Evolutionary conservation across 805 yeast genomes (phyloP).

Genomic region (Kluyveromyces lactis): DNA sequence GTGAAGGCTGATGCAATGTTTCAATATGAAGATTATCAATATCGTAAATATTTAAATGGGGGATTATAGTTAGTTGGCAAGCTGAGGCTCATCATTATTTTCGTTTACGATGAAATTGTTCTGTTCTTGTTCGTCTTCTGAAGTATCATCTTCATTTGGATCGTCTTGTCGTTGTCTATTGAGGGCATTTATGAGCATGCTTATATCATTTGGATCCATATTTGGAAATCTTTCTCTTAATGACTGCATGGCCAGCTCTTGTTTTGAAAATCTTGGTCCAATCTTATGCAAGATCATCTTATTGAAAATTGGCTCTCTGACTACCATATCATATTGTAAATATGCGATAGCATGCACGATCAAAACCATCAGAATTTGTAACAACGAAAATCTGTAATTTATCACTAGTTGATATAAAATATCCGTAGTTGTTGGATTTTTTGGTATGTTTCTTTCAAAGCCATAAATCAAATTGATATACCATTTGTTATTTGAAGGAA

Average conservation of each 20-base stretch:
- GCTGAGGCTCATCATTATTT: no score
- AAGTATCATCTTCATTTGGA: slow-evolving; percentile 11
- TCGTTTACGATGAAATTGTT: no score
- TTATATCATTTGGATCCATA: slow-evolving; percentile 16
- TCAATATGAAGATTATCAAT: no score
- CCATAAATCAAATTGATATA: slow-evolving; percentile 24
- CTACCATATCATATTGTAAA: slow-evolving; percentile 63
- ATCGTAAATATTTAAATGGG: no score
- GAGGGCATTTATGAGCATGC: not conserved
- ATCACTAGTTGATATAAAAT: slow-evolving; percentile 12
- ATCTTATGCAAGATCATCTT: slow-evolving; percentile 50
- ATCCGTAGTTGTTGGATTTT: slow-evolving; percentile 5
- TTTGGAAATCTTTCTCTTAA: slow-evolving; percentile 25
- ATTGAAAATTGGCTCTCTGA: slow-evolving; percentile 58
- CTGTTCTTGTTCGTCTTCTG: slow-evolving; percentile 3
- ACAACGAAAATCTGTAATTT: slow-evolving; percentile 21
- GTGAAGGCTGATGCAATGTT: no score
- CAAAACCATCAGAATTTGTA: slow-evolving; percentile 34
- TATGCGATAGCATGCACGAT: slow-evolving; percentile 39
- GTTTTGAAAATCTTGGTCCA: slow-evolving; percentile 36
- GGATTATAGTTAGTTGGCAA: no score
- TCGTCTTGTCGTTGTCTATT: slow-evolving; percentile 7
- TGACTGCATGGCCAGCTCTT: slow-evolving; percentile 22
- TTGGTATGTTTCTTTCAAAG: slow-evolving; percentile 10
- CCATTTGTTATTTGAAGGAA: slow-evolving; percentile 33